Evolutionary conservation across 1,284 basidiomycete species (phyloP).

Genomic region (Xanthoconium separans): DNA sequence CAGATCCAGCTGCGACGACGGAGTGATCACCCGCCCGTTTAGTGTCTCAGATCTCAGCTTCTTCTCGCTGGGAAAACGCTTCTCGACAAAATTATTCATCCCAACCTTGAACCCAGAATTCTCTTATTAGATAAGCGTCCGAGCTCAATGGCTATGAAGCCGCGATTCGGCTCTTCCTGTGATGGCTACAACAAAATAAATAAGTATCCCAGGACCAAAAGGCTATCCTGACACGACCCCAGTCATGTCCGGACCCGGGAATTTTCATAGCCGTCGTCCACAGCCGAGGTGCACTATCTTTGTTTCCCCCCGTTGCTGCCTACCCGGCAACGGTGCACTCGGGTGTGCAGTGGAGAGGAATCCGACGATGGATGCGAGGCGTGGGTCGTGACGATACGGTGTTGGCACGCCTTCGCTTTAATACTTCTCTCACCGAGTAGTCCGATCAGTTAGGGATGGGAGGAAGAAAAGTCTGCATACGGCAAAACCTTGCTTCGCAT

Average conservation of each 20-base stretch:
- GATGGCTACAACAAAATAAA: neutral
- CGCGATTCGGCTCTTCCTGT: slow-evolving; percentile 18
- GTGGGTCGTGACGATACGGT: neutral
- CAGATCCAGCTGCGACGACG: slow-evolving; percentile 27
- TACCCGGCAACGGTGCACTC: slow-evolving; percentile 2
- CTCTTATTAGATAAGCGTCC: slow-evolving; percentile 34
- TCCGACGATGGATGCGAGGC: neutral
- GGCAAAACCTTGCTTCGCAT: neutral
- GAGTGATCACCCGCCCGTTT: slow-evolving; percentile 13
- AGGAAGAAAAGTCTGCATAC: neutral
- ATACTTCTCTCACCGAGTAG: no score
- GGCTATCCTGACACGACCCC: slow-evolving; percentile 2
- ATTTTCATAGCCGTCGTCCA: slow-evolving; percentile 14
- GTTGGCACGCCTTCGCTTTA: no score
- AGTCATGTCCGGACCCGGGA: slow-evolving; percentile 20
- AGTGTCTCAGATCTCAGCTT: slow-evolving; percentile 17
- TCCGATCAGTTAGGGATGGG: slow-evolving; percentile 15
- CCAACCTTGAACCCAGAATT: slow-evolving; percentile 20
- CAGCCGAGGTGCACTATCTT: neutral
- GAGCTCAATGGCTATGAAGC: slow-evolving; percentile 23
- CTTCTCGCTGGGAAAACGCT: slow-evolving; percentile 7
- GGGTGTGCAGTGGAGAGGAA: neutral
- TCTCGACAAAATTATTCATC: slow-evolving; percentile 16
- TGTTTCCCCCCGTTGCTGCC: slow-evolving; percentile 6
- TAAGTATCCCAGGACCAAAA: slow-evolving; percentile 1